phyloP scores from a whole-genome alignment of 148 eudicot genomes.

The Diospyros kaki region DNA sequence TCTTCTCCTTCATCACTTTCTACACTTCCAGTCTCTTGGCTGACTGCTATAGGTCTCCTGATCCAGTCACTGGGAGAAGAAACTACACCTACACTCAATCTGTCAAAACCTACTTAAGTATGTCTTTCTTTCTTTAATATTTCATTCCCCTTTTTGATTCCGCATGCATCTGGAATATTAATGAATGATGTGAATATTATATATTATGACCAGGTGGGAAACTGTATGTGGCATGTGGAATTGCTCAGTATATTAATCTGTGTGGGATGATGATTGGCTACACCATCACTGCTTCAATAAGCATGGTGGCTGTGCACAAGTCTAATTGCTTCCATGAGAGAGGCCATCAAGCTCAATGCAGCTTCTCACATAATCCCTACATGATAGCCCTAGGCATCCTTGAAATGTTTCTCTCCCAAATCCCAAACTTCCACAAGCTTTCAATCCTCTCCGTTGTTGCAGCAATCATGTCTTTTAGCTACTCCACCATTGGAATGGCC shows the following conservation, averaged over 20 bases:
- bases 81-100: conserved; percentile 54
- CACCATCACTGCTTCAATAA: conserved; percentile 67
- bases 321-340: conserved; percentile 60
- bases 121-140: neutral
- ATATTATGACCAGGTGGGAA: conserved; percentile 30
- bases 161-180: neutral
- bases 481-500: conserved; percentile 65
- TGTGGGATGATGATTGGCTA: conserved; percentile 64
- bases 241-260: conserved; percentile 52
- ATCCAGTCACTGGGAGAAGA: conserved; percentile 45
- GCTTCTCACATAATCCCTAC: conserved; percentile 38
- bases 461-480: conserved; percentile 71
- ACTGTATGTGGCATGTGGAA: conserved; percentile 47
- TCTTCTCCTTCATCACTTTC: neutral
- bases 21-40: conserved; percentile 25
- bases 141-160: neutral
- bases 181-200: neutral
- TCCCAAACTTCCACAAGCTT: conserved; percentile 58
- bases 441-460: conserved; percentile 63
- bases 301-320: conserved; percentile 79
- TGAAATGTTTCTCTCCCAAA: conserved; percentile 64
- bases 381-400: conserved; percentile 65
- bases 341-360: conserved; percentile 54
- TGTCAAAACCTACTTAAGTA: conserved; percentile 54
- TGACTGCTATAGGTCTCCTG: conserved; percentile 54